phyloP scores from a whole-genome alignment of 352 stramenopile genomes.

The Pythium phragmiticola region DNA sequence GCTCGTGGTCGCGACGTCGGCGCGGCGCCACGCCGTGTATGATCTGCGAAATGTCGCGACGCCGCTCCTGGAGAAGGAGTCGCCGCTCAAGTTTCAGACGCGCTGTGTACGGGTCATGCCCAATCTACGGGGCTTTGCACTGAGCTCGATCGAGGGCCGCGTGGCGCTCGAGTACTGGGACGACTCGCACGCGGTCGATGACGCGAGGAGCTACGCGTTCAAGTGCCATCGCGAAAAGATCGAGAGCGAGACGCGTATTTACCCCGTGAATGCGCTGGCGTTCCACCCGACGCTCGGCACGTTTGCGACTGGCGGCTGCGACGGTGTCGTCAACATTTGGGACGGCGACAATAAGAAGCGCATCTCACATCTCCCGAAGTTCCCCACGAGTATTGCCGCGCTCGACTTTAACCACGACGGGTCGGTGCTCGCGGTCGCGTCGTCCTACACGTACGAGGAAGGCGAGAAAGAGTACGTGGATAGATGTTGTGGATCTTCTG shows the following conservation, averaged over 20 bases:
- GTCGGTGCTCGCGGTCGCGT: slow-evolving; percentile 91
- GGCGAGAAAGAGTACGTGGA: slow-evolving; percentile 91
- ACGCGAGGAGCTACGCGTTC: slow-evolving; percentile 94
- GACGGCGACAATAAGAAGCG: slow-evolving; percentile 96
- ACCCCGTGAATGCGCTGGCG: slow-evolving; percentile 95
- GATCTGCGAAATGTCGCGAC: slow-evolving; percentile 77
- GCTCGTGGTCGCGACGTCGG: slow-evolving; percentile 57
- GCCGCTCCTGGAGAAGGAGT: slow-evolving; percentile 71
- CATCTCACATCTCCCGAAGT: slow-evolving; percentile 81
- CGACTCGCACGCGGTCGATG: slow-evolving; percentile 39
- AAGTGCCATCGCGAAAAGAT: slow-evolving; percentile 96
- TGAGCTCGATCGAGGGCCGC: slow-evolving; percentile 95
- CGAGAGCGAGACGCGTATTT: slow-evolving; percentile 85
- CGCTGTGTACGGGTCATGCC: slow-evolving; percentile 84
- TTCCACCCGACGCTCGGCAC: slow-evolving; percentile 94
- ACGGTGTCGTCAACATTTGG: slow-evolving; percentile 93
- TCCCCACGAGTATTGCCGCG: slow-evolving; percentile 86
- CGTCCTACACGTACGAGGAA: slow-evolving; percentile 97
- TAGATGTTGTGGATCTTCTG: too few relatives aligned
- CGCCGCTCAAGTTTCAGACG: slow-evolving; percentile 90
- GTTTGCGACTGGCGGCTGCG: slow-evolving; percentile 95
- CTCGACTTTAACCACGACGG: slow-evolving; percentile 95
- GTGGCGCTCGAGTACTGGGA: slow-evolving; percentile 96
- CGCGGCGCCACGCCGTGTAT: slow-evolving; percentile 63
- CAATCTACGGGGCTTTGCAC: slow-evolving; percentile 78